Percentiles rank a stretch among this genome's conserved stretches.
These are phyloP conservation scores for Zelonia costaricensis DNA, from an alignment of 208 protist genomes.

Conservation along the genomic window DNA sequence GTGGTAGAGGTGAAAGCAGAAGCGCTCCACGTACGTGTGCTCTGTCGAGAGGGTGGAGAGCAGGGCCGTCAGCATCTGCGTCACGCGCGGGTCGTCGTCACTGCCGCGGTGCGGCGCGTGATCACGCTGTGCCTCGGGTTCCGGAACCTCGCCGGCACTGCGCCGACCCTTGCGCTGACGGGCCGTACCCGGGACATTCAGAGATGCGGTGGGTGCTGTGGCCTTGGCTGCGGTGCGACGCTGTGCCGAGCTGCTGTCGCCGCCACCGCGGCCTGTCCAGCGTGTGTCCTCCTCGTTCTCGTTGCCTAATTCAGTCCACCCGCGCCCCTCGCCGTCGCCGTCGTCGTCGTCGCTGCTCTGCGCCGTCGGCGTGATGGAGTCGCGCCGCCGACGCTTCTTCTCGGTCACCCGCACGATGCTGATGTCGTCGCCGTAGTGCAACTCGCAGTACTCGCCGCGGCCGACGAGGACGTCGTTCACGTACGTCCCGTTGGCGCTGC, in stretches of 20 bases:
- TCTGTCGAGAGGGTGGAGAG: conserved; percentile 24
- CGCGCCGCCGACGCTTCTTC: conserved; percentile 10
- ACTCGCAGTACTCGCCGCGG: conserved; percentile 33
- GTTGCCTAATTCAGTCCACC: too few relatives aligned
- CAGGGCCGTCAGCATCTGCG: conserved; percentile 21
- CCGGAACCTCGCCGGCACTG: too few relatives aligned
- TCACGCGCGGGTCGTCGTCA: conserved; percentile 1
- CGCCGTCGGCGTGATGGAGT: background rate
- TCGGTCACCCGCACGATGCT: conserved; percentile 49
- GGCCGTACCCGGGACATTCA: too few relatives aligned
- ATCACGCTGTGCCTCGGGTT: too few relatives aligned
- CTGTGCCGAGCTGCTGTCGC: too few relatives aligned
- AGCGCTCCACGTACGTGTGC: conserved; percentile 41
- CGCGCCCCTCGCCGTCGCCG: background rate
- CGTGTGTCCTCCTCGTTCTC: conserved; percentile 2
- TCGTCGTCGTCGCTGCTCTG: conserved; percentile 9
- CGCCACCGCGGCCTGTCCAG: too few relatives aligned
- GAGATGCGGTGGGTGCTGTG: too few relatives aligned
- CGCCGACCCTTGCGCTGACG: too few relatives aligned
- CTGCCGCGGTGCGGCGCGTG: too few relatives aligned
- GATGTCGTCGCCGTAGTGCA: conserved; percentile 69
- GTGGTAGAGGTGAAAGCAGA: conserved; percentile 50
- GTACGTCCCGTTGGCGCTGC: conserved; percentile 78
- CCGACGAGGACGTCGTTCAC: conserved; percentile 71
- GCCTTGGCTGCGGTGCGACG: too few relatives aligned